Percentiles rank a stretch among this genome's conserved stretches.
phyloP scores from a whole-genome alignment of 441 rosid genomes.

The Arabidopsis hybrid region DNA sequence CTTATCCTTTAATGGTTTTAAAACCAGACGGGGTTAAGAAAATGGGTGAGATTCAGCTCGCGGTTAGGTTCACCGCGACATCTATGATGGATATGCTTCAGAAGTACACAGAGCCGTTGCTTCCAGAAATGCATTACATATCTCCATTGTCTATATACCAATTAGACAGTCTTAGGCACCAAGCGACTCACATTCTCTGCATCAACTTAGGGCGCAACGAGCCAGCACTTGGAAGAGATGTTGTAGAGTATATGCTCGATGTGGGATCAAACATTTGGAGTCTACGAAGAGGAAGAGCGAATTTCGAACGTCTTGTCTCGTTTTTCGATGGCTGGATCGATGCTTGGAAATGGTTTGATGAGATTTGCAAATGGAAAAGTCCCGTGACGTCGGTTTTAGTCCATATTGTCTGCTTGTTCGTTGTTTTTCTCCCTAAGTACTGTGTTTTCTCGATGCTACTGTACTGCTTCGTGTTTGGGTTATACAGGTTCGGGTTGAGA shows the following conservation, averaged over 20 bases:
- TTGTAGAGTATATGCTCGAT: constrained; percentile 54
- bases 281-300: constrained; percentile 46
- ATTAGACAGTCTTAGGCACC: constrained; percentile 44
- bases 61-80: constrained; percentile 45
- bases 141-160: constrained; percentile 46
- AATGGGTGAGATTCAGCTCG: constrained; percentile 54
- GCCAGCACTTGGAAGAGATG: constrained; percentile 51
- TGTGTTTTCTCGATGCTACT: constrained; percentile 30
- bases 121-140: constrained; percentile 46
- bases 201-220: constrained; percentile 31
- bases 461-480: constrained; percentile 29
- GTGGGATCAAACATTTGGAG: constrained; percentile 47
- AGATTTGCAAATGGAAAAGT: constrained; percentile 47
- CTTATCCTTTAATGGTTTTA: constrained; percentile 51
- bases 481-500: constrained; percentile 33
- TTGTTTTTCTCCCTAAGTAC: constrained; percentile 22
- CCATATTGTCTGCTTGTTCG: constrained; percentile 16
- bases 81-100: constrained; percentile 39
- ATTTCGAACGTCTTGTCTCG: constrained; percentile 38
- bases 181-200: constrained; percentile 43
- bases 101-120: constrained; percentile 37
- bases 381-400: constrained; percentile 28
- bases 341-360: constrained; percentile 45
- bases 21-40: constrained; percentile 49
- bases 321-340: constrained; percentile 26